Evolutionary conservation across 768 basidiomycete genomes (phyloP).

Genomic region (Daedalea quercina): DNA sequence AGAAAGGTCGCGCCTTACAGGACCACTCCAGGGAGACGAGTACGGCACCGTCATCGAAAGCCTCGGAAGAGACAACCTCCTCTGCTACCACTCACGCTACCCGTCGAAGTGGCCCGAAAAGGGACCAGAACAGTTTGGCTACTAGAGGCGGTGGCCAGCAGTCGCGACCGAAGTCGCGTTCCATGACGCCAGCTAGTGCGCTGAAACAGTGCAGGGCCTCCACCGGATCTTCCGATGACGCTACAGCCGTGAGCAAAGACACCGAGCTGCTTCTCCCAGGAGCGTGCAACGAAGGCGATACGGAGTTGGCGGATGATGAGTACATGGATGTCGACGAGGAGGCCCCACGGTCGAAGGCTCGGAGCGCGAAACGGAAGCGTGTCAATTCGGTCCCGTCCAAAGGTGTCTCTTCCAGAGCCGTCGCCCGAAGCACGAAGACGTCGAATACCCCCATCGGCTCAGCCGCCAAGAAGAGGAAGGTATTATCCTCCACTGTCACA

Average conservation of each 20-base stretch:
- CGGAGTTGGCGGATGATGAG: conserved; percentile 38
- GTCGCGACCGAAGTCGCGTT: conserved; percentile 1
- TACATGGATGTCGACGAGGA: conserved; percentile 26
- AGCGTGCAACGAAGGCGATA: conserved; percentile 29
- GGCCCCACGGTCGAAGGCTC: conserved; percentile 18
- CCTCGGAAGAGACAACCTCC: conserved; percentile 25
- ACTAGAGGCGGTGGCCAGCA: neutral
- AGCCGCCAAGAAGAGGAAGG: conserved; percentile 15
- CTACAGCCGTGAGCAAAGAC: conserved; percentile 4
- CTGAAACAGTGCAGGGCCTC: neutral
- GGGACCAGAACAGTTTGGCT: neutral
- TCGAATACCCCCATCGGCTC: conserved; percentile 7
- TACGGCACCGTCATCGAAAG: conserved; percentile 53
- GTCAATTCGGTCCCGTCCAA: conserved; percentile 11
- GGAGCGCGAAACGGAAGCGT: conserved; percentile 25
- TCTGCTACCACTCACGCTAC: neutral
- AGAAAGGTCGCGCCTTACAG: neutral
- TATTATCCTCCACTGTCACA: conserved; percentile 5
- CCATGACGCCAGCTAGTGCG: neutral
- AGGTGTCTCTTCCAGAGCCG: conserved; percentile 19
- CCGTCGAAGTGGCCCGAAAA: neutral
- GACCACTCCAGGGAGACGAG: conserved; percentile 3
- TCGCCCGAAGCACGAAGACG: conserved; percentile 3
- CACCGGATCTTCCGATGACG: conserved; percentile 4
- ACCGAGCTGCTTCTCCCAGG: conserved; percentile 1